Evolutionary conservation across 768 basidiomycete species (phyloP).

Genomic region (Leccinum incarnatum): DNA sequence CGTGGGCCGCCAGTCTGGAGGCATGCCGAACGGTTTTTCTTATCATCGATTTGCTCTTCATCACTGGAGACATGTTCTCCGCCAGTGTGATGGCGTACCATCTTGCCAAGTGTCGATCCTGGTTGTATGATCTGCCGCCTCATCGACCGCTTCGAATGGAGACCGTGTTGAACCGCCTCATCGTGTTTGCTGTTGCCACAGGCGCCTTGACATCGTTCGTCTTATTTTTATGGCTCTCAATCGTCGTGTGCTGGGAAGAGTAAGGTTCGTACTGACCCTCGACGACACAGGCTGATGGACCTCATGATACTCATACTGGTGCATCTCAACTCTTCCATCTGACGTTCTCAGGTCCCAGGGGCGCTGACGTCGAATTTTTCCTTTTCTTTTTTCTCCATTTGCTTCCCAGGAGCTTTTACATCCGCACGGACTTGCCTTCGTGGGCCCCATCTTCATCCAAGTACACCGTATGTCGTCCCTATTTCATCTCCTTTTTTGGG

Average conservation of each 20-base stretch:
- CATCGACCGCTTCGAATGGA: constrained; percentile 13
- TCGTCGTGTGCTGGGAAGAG: not conserved
- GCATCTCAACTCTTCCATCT: not conserved
- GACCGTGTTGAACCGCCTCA: constrained; percentile 20
- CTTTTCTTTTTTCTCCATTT: not conserved
- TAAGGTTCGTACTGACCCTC: not conserved
- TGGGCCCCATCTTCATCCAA: constrained; percentile 24
- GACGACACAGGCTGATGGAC: constrained; percentile 20
- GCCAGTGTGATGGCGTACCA: constrained; percentile 23
- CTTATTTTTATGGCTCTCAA: not conserved
- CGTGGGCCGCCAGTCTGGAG: constrained; percentile 12
- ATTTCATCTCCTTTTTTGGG: not conserved
- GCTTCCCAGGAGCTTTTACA: constrained; percentile 14
- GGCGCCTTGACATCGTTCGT: constrained; percentile 27
- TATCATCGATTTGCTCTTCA: constrained; percentile 22
- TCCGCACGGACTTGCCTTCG: constrained; percentile 17
- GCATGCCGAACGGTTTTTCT: constrained; percentile 8
- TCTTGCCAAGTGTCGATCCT: constrained; percentile 15
- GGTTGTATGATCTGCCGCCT: not conserved
- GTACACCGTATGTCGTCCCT: constrained; percentile 21
- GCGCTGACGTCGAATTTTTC: not conserved
- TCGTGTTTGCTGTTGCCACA: constrained; percentile 26
- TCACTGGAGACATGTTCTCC: constrained; percentile 22
- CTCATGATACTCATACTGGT: constrained; percentile 26
- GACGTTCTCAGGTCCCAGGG: not conserved